Percentiles rank a stretch among this genome's conserved stretches.
Evolutionary conservation across 805 yeast species (phyloP).

Genomic region (Candida nitratophila): DNA sequence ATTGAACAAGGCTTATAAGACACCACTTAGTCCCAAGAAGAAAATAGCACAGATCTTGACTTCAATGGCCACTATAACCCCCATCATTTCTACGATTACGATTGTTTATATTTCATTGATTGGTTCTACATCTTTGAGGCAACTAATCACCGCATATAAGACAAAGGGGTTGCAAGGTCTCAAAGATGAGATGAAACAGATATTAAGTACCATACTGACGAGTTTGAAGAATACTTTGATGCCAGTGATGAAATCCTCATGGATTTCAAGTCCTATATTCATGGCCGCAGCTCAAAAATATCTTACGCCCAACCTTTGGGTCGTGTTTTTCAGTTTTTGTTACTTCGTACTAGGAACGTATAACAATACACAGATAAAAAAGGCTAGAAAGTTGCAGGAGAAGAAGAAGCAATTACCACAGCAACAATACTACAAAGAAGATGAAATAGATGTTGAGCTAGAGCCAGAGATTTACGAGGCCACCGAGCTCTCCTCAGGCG

Average conservation of each 20-base stretch:
- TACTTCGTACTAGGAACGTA: constrained; percentile 56
- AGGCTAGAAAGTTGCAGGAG: neutral
- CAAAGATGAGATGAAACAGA: constrained; percentile 8
- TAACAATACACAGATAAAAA: constrained; percentile 36
- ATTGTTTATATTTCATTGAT: constrained; percentile 48
- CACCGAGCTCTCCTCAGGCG: neutral
- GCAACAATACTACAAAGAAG: neutral
- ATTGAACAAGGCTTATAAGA: constrained; percentile 37
- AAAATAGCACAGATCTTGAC: constrained; percentile 44
- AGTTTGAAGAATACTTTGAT: constrained; percentile 37
- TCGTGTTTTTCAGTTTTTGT: constrained; percentile 50
- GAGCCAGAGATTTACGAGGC: neutral
- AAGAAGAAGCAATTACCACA: neutral
- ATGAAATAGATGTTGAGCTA: neutral
- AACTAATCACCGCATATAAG: constrained; percentile 3
- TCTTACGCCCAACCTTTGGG: constrained; percentile 55
- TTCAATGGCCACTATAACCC: constrained; percentile 49
- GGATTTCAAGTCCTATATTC: constrained; percentile 46
- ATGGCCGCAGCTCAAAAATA: constrained; percentile 50
- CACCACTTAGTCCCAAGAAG: constrained; percentile 31
- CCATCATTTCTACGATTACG: constrained; percentile 39
- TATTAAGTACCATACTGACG: constrained; percentile 12
- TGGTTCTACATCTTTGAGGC: constrained; percentile 22
- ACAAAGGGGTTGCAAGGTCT: constrained; percentile 6
- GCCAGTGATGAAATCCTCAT: constrained; percentile 43